Evolutionary conservation across 495 filamentous ascomycete genomes (phyloP).

Genomic region (Elasticomyces elasticus): DNA sequence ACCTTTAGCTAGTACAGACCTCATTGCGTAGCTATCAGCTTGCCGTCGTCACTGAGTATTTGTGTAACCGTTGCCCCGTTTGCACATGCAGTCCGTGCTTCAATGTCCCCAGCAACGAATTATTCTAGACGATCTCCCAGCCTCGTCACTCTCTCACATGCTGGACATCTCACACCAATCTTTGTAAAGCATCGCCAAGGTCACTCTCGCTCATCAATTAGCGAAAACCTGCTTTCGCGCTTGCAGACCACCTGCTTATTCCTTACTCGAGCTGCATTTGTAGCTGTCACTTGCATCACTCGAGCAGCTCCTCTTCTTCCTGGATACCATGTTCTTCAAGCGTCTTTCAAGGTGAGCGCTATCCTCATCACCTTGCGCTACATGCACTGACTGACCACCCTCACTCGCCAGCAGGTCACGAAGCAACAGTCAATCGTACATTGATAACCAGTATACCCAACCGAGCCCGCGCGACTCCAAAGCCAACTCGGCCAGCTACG

Average conservation of each 20-base stretch:
- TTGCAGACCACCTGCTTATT: slow-evolving; percentile 12
- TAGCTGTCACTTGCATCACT: not conserved
- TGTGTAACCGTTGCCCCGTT: too few species aligned
- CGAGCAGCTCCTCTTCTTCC: slow-evolving; percentile 12
- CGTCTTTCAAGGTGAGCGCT: slow-evolving; percentile 17
- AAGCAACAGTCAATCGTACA: slow-evolving; percentile 24
- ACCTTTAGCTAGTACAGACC: too few species aligned
- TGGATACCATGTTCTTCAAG: slow-evolving; percentile 29
- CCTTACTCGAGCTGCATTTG: slow-evolving; percentile 1
- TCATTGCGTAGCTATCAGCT: too few species aligned
- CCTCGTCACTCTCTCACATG: too few species aligned
- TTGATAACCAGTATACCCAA: slow-evolving; percentile 22
- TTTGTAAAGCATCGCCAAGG: not conserved
- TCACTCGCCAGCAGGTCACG: slow-evolving; percentile 12
- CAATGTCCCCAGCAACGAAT: too few species aligned
- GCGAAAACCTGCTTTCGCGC: not conserved
- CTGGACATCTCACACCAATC: not conserved
- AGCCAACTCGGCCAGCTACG: slow-evolving; percentile 15
- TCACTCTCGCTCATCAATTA: not conserved
- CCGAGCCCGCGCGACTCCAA: slow-evolving; percentile 19
- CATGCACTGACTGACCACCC: not conserved
- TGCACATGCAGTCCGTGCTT: too few species aligned
- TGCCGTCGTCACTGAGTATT: too few species aligned
- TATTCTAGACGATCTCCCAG: too few species aligned
- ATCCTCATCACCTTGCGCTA: not conserved